These are phyloP conservation scores for Diacronema lutheri DNA, from an alignment of 78 protist species.

Conservation along the genomic window DNA sequence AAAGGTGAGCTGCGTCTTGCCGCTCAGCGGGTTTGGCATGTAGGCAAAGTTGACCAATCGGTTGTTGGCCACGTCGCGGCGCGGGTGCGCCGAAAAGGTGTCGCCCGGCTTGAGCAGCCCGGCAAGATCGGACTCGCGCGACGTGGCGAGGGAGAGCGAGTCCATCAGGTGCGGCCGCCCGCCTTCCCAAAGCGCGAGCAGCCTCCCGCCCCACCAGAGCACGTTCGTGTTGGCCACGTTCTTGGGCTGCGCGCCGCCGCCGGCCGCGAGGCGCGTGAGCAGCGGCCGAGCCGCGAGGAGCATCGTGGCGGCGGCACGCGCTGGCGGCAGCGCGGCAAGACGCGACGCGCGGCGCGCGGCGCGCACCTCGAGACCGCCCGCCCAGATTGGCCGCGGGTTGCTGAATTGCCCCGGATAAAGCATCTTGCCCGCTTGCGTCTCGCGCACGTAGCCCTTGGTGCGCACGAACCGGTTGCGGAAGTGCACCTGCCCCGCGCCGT, in stretches of 20 bases:
- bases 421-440: neutral
- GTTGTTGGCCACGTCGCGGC: neutral
- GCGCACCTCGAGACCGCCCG: neutral
- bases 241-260: neutral
- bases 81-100: conserved; percentile 3
- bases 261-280: no score
- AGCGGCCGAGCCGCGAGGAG: no score
- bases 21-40: neutral
- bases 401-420: neutral
- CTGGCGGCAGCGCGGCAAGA: no score
- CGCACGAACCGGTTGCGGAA: neutral
- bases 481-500: neutral
- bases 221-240: conserved; percentile 1
- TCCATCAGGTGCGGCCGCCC: neutral
- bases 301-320: no score
- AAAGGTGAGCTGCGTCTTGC: neutral
- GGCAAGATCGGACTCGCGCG: neutral
- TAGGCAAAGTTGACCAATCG: neutral
- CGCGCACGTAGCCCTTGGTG: neutral
- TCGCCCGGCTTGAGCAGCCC: neutral
- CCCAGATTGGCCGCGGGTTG: neutral
- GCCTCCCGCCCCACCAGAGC: neutral
- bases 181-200: conserved; percentile 8
- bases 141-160: neutral
- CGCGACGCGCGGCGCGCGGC: no score